These are phyloP conservation scores for Tulasnella sp. DNA, from an alignment of 768 basidiomycete genomes.

Conservation along the genomic window DNA sequence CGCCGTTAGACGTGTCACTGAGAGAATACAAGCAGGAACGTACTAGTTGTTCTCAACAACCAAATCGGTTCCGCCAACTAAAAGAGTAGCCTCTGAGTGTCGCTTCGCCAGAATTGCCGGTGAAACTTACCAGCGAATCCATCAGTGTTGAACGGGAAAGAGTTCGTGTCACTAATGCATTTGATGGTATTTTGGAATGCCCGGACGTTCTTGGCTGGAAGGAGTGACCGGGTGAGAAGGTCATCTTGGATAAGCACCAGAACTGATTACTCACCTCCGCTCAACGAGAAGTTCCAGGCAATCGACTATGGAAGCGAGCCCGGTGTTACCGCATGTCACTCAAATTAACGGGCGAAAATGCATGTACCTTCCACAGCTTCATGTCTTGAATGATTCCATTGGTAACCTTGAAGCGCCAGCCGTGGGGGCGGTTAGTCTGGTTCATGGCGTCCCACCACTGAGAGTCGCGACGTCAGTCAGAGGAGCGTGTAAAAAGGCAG, in stretches of 20 bases:
- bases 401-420: constrained; percentile 54
- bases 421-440: constrained; percentile 51
- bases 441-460: constrained; percentile 38
- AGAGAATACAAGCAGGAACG: not conserved
- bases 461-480: not conserved
- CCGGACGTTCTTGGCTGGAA: constrained; percentile 53
- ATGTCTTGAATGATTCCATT: constrained; percentile 49
- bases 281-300: constrained; percentile 62
- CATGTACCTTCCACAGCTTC: constrained; percentile 50
- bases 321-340: not conserved
- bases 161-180: constrained; percentile 36
- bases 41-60: constrained; percentile 26
- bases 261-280: constrained; percentile 33
- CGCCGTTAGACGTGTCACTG: not conserved
- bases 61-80: constrained; percentile 21
- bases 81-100: constrained; percentile 45
- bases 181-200: constrained; percentile 56
- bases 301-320: constrained; percentile 50
- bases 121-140: constrained; percentile 40
- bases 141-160: constrained; percentile 54
- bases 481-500: not conserved
- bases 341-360: not conserved
- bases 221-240: constrained; percentile 27
- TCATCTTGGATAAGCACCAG: no score
- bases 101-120: constrained; percentile 37